Evolutionary conservation across 208 protist species (phyloP).

Genomic region (Leishmania tarentolae): DNA sequence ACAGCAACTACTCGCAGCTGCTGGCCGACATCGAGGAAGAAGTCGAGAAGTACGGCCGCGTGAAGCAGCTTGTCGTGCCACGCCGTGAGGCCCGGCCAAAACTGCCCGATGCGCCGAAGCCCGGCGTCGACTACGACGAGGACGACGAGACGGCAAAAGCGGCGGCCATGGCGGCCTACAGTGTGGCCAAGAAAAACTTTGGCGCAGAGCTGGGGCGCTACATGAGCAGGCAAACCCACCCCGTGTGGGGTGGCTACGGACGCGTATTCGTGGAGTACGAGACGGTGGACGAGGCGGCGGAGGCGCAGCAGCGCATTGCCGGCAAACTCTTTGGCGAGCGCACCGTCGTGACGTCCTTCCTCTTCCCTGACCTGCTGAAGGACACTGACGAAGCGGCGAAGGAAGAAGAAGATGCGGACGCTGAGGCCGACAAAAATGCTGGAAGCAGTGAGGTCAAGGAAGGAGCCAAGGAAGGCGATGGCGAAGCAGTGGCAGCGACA

Average conservation of each 20-base stretch:
- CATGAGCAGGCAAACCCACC: slow-evolving; percentile 66
- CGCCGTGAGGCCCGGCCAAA: slow-evolving; percentile 64
- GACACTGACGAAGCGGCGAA: slow-evolving; percentile 30
- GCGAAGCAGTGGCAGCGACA: background rate
- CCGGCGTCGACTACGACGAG: slow-evolving; percentile 31
- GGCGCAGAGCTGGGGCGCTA: slow-evolving; percentile 55
- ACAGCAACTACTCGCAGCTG: slow-evolving; percentile 69
- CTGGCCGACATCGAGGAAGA: slow-evolving; percentile 78
- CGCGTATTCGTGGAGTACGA: slow-evolving; percentile 89
- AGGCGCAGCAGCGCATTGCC: slow-evolving; percentile 79
- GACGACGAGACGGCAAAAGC: slow-evolving; percentile 27
- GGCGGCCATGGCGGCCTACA: slow-evolving; percentile 46
- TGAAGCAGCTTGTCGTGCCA: slow-evolving; percentile 80
- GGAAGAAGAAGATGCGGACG: background rate
- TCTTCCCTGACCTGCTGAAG: slow-evolving; percentile 83
- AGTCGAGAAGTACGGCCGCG: slow-evolving; percentile 83
- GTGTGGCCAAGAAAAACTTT: slow-evolving; percentile 54
- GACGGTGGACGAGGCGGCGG: slow-evolving; percentile 81
- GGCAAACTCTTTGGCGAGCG: slow-evolving; percentile 83
- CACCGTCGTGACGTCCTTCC: slow-evolving; percentile 91
- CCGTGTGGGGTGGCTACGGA: slow-evolving; percentile 81
- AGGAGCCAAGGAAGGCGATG: background rate
- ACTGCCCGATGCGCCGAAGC: slow-evolving; percentile 55
- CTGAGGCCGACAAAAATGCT: slow-evolving; percentile 21
- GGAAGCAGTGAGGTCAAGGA: slow-evolving; percentile 1